Base-by-base conservation (phyloP, 345 rosid genomes). In the Schrenkiella parvula region DNA sequence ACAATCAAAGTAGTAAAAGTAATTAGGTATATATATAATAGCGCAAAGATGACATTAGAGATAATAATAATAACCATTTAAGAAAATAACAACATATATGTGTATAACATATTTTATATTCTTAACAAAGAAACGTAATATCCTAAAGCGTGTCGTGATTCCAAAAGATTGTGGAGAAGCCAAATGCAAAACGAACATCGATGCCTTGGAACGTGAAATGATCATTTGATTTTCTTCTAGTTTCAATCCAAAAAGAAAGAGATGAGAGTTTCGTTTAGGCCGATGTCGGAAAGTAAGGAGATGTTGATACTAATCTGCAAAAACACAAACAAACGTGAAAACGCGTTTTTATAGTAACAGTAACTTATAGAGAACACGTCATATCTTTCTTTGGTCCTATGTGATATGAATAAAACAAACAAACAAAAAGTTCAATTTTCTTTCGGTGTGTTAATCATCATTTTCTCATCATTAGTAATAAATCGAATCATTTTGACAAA, bases 261-360 rank as follows among this genome's bases (percentile, higher is more conserved):
- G 32, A 17, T 6, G 6, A 46, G 42, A 66, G 35, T 21, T 28
- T 7, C 18, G 14, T 56, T 64, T 56, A 76, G 38, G 61, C 46
- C 7, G 54, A 64, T 53, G 73, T 67, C 23, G 60, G 75, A 37
- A 13, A 55, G 64, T 69, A 76, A 55, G 75, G 75, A 64, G 75
- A 64, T 31, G 75, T 50, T 15, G 75, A 70, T 58, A 76, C 61
- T 70, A 76, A 8, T 64, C 80, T 76, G 80, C 71, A 70, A 41
- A 12, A 19, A 75, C 31, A 51, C 55, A 51, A 23, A 15, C 46
- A 42, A 60, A 35, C 25, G 69, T 25, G 46, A 70, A 71, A 64
- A 60, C 72, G 67, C 60, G 62, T 70, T 55, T 55, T 47, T 17
- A 26, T 29, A 54, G 38, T 11, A 29, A 54, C 56, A 12, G 59